Percentiles rank a stretch among this genome's conserved stretches.
Conservation (phyloP, 331 rosid species). For the Dryas integrifolia region DNA sequence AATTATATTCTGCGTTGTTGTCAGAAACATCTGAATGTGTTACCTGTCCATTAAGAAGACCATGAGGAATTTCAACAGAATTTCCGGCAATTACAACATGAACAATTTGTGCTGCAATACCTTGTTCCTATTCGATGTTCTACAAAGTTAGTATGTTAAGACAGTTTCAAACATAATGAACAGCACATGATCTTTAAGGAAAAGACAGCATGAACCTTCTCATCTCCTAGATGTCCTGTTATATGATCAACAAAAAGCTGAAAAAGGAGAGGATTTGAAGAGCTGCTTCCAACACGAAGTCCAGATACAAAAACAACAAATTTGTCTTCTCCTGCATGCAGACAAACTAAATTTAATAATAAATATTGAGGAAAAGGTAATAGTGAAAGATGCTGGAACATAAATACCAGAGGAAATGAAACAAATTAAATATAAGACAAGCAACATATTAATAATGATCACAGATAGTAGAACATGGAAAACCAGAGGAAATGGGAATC, state of each 20-base stretch:
- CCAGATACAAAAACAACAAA: constrained; percentile 84
- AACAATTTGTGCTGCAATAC: constrained; percentile 77
- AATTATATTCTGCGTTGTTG: neutral
- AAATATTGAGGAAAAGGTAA: neutral
- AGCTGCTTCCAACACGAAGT: constrained; percentile 69
- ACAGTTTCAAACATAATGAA: neutral
- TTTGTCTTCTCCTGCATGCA: constrained; percentile 73
- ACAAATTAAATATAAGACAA: neutral
- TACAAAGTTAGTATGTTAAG: constrained; percentile 28
- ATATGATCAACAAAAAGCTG: constrained; percentile 95
- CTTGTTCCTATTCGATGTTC: constrained; percentile 64
- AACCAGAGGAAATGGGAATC: neutral
- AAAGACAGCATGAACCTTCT: constrained; percentile 52
- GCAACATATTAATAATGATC: constrained; percentile 17
- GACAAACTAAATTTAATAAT: constrained; percentile 27
- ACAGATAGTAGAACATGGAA: constrained; percentile 5
- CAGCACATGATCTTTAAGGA: constrained; percentile 18
- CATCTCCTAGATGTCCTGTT: constrained; percentile 96
- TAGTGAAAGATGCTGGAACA: neutral
- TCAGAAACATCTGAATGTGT: neutral
- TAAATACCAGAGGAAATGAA: neutral
- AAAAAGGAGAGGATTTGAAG: constrained; percentile 77
- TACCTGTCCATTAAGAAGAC: constrained; percentile 86
- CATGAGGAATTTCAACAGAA: constrained; percentile 70
- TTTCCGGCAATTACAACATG: constrained; percentile 83